phyloP scores from a whole-genome alignment of 2,329 filamentous ascomycete species.

The Trichoderma pleuroti region DNA sequence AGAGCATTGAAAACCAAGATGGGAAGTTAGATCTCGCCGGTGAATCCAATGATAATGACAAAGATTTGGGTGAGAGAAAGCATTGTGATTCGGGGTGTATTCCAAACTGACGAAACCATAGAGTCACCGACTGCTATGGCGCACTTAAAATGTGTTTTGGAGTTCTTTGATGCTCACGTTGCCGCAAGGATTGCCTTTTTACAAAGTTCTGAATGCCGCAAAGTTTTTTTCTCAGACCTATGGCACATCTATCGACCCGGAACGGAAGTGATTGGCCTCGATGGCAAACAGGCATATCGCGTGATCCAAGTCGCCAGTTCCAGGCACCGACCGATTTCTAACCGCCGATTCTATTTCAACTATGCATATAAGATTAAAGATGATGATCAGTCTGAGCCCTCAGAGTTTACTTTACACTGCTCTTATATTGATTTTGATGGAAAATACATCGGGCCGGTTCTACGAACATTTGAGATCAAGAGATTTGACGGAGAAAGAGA shows the following conservation, averaged over 20 bases:
- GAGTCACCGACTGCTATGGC: background rate
- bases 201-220: background rate
- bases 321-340: background rate
- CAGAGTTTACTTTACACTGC: conserved; percentile 19
- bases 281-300: conserved; percentile 25
- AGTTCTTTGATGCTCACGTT: background rate
- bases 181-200: background rate
- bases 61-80: too few species aligned
- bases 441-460: conserved; percentile 27
- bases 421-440: conserved; percentile 34
- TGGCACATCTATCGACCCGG: conserved; percentile 30
- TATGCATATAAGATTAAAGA: too few species aligned
- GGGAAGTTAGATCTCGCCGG: too few species aligned
- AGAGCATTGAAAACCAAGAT: background rate
- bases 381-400: too few species aligned
- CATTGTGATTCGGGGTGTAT: too few species aligned
- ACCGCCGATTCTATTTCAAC: too few species aligned
- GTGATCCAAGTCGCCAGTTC: conserved; percentile 20
- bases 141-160: background rate
- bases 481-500: conserved; percentile 27
- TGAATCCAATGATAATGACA: too few species aligned
- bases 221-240: conserved; percentile 25
- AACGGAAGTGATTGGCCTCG: conserved; percentile 21
- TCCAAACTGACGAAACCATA: background rate
- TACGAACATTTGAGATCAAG: conserved; percentile 23